These are phyloP conservation scores for Carex pumila DNA, from an alignment of 176 grass and related monocot species.

Conservation along the genomic window DNA sequence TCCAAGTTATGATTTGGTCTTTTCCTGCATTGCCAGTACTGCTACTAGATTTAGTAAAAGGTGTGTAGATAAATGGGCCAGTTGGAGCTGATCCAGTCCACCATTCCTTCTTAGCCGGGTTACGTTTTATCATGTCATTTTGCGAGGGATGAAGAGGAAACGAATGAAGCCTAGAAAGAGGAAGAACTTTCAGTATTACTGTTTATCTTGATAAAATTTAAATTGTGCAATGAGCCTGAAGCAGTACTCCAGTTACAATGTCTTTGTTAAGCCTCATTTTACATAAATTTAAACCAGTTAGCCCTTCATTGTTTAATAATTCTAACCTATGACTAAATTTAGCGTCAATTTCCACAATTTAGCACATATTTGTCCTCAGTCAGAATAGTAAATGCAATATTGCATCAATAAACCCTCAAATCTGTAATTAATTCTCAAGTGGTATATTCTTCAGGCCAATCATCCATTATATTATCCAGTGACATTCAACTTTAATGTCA, in stretches of 20 bases:
- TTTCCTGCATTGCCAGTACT: constrained; percentile 32
- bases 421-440: neutral
- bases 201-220: neutral
- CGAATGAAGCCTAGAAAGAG: constrained; percentile 74
- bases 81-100: constrained; percentile 85
- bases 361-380: neutral
- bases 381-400: neutral
- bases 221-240: neutral
- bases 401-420: neutral
- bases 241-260: neutral
- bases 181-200: neutral
- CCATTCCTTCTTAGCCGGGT: constrained; percentile 88
- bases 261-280: neutral
- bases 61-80: constrained; percentile 98
- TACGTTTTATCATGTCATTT: constrained; percentile 90
- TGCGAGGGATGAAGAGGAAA: constrained; percentile 91
- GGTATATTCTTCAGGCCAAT: neutral
- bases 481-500: neutral
- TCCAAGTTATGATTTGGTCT: constrained; percentile 88
- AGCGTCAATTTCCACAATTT: neutral
- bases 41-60: constrained; percentile 63
- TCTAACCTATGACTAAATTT: neutral
- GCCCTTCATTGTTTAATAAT: neutral
- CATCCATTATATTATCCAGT: neutral
- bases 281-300: neutral